Evolutionary conservation across 192 early-diverging fungal genomes (phyloP).

Genomic region (Linnemannia hyalina): DNA sequence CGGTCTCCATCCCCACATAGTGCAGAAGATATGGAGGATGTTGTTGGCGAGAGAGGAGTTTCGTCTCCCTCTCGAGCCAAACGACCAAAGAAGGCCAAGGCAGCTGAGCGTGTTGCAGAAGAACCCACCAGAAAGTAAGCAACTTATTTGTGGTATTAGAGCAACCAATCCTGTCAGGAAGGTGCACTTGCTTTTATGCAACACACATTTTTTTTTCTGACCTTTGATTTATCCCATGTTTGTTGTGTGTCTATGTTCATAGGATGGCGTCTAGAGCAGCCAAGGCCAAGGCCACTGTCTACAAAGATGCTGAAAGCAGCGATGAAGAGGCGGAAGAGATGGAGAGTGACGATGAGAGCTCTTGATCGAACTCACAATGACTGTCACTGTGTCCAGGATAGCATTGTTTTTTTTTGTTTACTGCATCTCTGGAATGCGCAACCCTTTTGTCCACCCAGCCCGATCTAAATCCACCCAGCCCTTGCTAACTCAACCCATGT

Average conservation of each 20-base stretch:
- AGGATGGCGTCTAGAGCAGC: slow-evolving; percentile 52
- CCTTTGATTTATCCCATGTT: background rate
- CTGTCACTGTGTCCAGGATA: too few species aligned
- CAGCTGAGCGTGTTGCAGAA: slow-evolving; percentile 10
- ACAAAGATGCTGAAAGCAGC: slow-evolving; percentile 20
- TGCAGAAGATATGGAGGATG: slow-evolving; percentile 13
- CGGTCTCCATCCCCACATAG: slow-evolving; percentile 32
- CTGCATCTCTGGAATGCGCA: too few species aligned
- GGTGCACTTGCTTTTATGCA: too few species aligned
- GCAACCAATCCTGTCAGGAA: too few species aligned
- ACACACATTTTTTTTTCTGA: background rate
- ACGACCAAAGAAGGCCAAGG: slow-evolving; percentile 31
- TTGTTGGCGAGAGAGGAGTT: background rate
- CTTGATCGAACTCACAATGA: background rate
- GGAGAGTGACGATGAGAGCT: background rate
- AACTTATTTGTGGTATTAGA: background rate
- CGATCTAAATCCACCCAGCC: too few species aligned
- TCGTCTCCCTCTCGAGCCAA: slow-evolving; percentile 11
- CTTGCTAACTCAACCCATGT: too few species aligned
- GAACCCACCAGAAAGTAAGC: slow-evolving; percentile 47
- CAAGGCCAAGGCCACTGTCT: slow-evolving; percentile 22
- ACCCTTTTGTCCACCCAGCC: too few species aligned
- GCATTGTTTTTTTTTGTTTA: too few species aligned
- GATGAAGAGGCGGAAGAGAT: slow-evolving; percentile 27
- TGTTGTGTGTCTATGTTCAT: background rate